Percentiles rank a stretch among this genome's conserved stretches.
Evolutionary conservation across 352 stramenopile genomes (phyloP).

Genomic region (Elongisporangium prolatum): DNA sequence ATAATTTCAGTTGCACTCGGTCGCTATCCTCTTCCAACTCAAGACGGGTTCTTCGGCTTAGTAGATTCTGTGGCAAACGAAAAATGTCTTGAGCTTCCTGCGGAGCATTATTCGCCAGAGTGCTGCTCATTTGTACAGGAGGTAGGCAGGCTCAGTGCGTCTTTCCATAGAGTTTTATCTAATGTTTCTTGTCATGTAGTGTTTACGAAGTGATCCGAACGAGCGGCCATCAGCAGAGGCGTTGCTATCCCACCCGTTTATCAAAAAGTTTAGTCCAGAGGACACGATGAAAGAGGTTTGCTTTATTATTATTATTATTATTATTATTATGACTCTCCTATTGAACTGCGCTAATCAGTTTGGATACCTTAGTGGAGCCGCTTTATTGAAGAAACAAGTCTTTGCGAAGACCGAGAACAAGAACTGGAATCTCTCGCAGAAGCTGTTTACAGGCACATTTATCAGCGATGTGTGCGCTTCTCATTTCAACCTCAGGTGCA

Average conservation of each 20-base stretch:
- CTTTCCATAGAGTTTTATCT: too few species aligned
- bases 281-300: constrained; percentile 65
- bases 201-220: constrained; percentile 59
- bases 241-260: constrained; percentile 67
- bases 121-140: constrained; percentile 70
- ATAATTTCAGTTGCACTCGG: constrained; percentile 77
- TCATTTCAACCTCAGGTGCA: constrained; percentile 70
- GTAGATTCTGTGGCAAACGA: constrained; percentile 84
- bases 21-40: constrained; percentile 78
- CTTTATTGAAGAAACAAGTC: constrained; percentile 50
- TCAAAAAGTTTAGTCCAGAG: constrained; percentile 58
- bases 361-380: constrained; percentile 39
- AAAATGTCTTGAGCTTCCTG: constrained; percentile 58
- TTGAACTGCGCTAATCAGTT: background rate
- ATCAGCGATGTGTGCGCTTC: constrained; percentile 71
- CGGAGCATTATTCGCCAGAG: constrained; percentile 56
- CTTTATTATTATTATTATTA: too few species aligned
- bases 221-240: constrained; percentile 57
- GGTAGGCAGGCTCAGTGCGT: too few species aligned
- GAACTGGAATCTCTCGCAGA: constrained; percentile 69
- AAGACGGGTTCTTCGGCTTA: constrained; percentile 86
- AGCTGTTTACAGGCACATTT: constrained; percentile 76
- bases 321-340: background rate
- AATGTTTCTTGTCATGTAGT: constrained; percentile 22
- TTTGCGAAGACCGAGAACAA: constrained; percentile 51